Percentiles rank a stretch among this genome's conserved stretches.
These are phyloP conservation scores for Cucurbita ficifolia DNA, from an alignment of 306 rosid genomes.

Conservation along the genomic window DNA sequence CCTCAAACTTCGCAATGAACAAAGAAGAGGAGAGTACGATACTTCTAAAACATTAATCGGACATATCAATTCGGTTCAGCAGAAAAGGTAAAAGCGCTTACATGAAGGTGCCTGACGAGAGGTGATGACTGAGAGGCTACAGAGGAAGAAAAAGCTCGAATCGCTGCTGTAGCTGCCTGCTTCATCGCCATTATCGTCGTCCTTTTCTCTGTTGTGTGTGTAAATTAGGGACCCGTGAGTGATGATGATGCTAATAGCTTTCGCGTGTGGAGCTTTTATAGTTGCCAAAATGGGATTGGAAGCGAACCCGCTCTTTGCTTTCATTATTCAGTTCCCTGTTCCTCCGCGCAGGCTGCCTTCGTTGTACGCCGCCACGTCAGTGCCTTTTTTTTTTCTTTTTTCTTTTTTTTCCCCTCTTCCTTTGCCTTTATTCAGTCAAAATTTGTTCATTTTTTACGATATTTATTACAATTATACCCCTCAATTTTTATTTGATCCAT, in stretches of 20 bases:
- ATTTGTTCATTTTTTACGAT: too few species aligned
- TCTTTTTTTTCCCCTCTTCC: too few species aligned
- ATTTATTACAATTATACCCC: too few species aligned
- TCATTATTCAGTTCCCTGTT: neutral
- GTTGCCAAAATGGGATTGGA: neutral
- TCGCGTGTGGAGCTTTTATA: neutral
- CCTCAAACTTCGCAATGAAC: neutral
- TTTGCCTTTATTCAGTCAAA: too few species aligned
- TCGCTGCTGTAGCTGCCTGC: slow-evolving; percentile 22
- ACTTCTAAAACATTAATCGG: neutral
- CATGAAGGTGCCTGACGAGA: slow-evolving; percentile 32
- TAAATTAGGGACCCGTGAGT: neutral
- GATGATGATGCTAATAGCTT: neutral
- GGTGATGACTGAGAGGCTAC: slow-evolving; percentile 7
- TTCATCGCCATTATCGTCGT: slow-evolving; percentile 35
- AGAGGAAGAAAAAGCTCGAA: slow-evolving; percentile 28
- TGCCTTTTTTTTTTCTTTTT: too few species aligned
- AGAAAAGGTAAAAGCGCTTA: neutral
- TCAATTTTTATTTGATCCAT: too few species aligned
- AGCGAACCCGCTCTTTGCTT: neutral
- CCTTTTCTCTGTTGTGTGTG: neutral
- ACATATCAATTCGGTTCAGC: neutral
- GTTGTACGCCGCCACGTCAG: neutral
- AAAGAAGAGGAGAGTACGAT: neutral
- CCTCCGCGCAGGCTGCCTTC: neutral